Base-by-base conservation (phyloP, 75 land plant genomes). In the Sequoiadendron giganteum region DNA sequence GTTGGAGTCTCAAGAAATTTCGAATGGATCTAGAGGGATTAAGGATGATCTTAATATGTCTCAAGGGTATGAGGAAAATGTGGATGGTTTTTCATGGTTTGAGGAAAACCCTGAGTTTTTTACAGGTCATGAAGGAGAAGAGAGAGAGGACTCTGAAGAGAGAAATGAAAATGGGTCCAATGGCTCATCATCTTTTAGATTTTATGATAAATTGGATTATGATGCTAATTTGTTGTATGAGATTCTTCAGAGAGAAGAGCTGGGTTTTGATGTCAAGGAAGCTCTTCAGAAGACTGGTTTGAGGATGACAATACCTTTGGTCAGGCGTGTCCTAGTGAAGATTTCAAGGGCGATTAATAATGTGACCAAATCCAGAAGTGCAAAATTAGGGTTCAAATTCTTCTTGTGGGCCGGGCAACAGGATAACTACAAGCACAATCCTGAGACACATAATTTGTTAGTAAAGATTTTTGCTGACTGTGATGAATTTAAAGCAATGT, bases 401-500 rank as follows among this genome's bases (percentile, higher is more conserved):
- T 97, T 97, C 54, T 39, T 82, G 1, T 97, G 97, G 97, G 90
- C 93, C 19, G 93, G 90, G 77, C 89, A 90, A 83, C 94, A 90
- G 82, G 91, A 87, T 10, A 90, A 89, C 40, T 95, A 91, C 89
- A 87, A 56, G 56, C 97, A 95, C 85, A 91, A 89, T 13, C n/a
- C 89, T 32, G 88, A 90, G 83, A 78, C 89, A 30, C 94, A 95
- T 87, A 94, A 93, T 89, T 43, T 94, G n/a, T 79, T 93, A 34
- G 90, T 97, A 87, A 94, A 93, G 87, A 92, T 95, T 0, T 94
- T 97, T 88, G 92, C 93, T 1, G 93, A 90, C 1, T 90, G 92
- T 43, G 92, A 90, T 76, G 94, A 95, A 87, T 91, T 92, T 36
- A 91, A 93, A 73, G 92, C 98, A 21, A 96, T 95, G 95, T 92